phyloP scores from a whole-genome alignment of 768 basidiomycete genomes.

The Xerocomellus chrysenteron region DNA sequence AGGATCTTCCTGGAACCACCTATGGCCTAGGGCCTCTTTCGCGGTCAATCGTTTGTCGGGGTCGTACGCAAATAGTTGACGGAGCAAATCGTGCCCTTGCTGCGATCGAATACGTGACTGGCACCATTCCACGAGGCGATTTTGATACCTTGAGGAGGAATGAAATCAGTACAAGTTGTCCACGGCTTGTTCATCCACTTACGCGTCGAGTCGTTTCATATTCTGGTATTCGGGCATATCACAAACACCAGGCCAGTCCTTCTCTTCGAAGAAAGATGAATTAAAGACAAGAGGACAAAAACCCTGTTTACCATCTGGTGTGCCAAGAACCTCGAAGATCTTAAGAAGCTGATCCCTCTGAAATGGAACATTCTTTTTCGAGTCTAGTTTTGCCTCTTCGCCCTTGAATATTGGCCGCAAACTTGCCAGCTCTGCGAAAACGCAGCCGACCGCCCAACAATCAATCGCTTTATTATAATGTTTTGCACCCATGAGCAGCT shows the following conservation, averaged over 20 bases:
- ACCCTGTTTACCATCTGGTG: slow-evolving; percentile 62
- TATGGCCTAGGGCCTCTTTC: slow-evolving; percentile 74
- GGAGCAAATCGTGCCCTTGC: slow-evolving; percentile 80
- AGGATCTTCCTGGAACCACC: slow-evolving; percentile 93
- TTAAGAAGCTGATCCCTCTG: slow-evolving; percentile 93
- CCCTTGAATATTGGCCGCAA: slow-evolving; percentile 98
- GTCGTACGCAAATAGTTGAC: slow-evolving; percentile 84
- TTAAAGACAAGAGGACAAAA: neutral
- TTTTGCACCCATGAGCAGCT: slow-evolving; percentile 92
- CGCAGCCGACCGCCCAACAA: slow-evolving; percentile 97
- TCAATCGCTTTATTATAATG: slow-evolving; percentile 98
- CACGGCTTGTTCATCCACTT: slow-evolving; percentile 25
- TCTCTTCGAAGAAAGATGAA: slow-evolving; percentile 47
- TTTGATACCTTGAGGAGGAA: slow-evolving; percentile 49
- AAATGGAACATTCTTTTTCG: slow-evolving; percentile 96
- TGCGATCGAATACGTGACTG: slow-evolving; percentile 56
- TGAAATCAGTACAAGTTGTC: neutral
- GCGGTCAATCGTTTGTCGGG: slow-evolving; percentile 86
- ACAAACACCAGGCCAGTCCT: slow-evolving; percentile 82
- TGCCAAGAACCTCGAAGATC: slow-evolving; percentile 95
- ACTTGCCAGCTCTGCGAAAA: slow-evolving; percentile 93
- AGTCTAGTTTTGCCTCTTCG: slow-evolving; percentile 96
- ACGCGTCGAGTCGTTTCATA: slow-evolving; percentile 78
- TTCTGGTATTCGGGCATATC: slow-evolving; percentile 88
- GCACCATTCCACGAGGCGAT: slow-evolving; percentile 75